Percentiles rank a stretch among this genome's conserved stretches.
phyloP scores from a whole-genome alignment of 129 eudicot species.

The Chrysanthemum seticuspe region DNA sequence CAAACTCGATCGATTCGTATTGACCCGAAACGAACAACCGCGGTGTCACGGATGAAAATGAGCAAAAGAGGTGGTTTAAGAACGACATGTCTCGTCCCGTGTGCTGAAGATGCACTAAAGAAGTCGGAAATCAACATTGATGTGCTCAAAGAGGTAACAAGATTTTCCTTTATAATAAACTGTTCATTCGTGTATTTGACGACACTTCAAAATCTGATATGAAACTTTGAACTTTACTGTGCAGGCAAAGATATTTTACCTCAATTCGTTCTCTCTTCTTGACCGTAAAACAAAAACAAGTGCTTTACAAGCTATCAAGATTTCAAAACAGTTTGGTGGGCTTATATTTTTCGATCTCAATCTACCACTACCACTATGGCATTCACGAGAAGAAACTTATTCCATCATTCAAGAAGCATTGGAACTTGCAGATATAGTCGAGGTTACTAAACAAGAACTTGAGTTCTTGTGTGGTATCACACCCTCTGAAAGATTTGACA shows the following conservation, averaged over 20 bases:
- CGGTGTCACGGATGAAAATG: constrained; percentile 75
- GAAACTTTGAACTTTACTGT: constrained; percentile 14
- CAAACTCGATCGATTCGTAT: constrained; percentile 75
- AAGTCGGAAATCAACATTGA: constrained; percentile 81
- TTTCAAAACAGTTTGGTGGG: constrained; percentile 76
- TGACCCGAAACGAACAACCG: constrained; percentile 58
- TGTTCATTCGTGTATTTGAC: background rate
- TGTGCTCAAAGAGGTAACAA: constrained; percentile 79
- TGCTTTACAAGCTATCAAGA: constrained; percentile 73
- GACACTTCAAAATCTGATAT: no score
- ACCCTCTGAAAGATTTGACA: constrained; percentile 62
- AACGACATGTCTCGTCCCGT: constrained; percentile 55
- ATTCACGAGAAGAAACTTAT: constrained; percentile 68
- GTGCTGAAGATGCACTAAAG: constrained; percentile 85
- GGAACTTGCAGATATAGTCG: constrained; percentile 81
- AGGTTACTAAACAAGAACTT: constrained; percentile 93
- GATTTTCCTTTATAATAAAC: background rate
- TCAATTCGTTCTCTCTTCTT: constrained; percentile 79
- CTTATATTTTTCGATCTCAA: constrained; percentile 80
- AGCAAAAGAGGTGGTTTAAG: constrained; percentile 66
- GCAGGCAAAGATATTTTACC: constrained; percentile 95
- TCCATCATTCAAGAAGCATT: constrained; percentile 60
- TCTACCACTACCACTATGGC: constrained; percentile 89
- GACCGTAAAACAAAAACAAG: constrained; percentile 75
- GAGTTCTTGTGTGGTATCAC: constrained; percentile 81